phyloP scores from a whole-genome alignment of 78 protist genomes.

The Cavenderia fasciculata region DNA sequence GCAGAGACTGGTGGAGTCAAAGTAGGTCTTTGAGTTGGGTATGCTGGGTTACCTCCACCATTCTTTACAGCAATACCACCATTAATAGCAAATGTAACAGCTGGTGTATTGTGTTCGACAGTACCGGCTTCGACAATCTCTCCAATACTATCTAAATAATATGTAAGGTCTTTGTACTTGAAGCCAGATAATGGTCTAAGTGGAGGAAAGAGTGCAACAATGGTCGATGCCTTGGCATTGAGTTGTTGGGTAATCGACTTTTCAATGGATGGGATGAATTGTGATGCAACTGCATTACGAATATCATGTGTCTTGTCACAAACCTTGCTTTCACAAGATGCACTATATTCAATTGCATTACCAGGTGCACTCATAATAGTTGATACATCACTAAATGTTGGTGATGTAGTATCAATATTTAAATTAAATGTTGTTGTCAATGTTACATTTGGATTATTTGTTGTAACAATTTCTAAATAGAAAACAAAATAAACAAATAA shows the following conservation, averaged over 20 bases:
- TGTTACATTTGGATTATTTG: neutral
- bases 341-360: slow-evolving; percentile 29
- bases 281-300: neutral
- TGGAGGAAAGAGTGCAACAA: slow-evolving; percentile 11
- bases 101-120: neutral
- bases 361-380: neutral
- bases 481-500: slow-evolving; percentile 4
- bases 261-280: neutral
- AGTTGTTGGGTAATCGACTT: neutral
- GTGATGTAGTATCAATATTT: neutral
- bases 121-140: neutral
- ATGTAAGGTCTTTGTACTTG: neutral
- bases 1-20: neutral
- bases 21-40: slow-evolving; percentile 26
- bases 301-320: slow-evolving; percentile 43
- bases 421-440: neutral
- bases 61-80: slow-evolving; percentile 31
- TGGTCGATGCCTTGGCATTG: neutral
- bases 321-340: slow-evolving; percentile 1
- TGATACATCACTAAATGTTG: neutral
- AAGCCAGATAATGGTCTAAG: neutral
- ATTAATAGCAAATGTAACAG: neutral
- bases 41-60: neutral
- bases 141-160: slow-evolving; percentile 1
- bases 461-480: neutral